A percentile compares a stretch with the other conserved stretches of the same genome.
Conservation (phyloP, 345 rosid species). For the Geranium brycei region DNA sequence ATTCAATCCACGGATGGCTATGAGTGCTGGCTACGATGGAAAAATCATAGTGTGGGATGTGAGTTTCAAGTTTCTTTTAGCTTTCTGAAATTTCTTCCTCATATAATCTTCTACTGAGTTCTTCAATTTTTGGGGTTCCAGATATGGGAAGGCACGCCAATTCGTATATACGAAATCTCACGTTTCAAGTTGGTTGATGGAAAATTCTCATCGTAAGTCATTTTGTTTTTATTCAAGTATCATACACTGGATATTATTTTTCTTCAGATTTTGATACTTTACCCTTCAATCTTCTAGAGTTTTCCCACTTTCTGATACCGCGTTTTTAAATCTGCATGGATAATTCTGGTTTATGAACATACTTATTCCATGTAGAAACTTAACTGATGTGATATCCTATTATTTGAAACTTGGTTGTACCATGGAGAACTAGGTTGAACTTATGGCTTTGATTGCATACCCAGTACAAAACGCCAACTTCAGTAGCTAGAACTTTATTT, state of each 20-base stretch:
- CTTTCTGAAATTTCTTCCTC: conserved; percentile 7
- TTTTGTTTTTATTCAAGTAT: not conserved
- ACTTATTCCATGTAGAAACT: not conserved
- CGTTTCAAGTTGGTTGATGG: conserved; percentile 98
- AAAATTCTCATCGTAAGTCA: conserved; percentile 93
- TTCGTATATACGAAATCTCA: conserved; percentile 75
- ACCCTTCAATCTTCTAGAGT: not conserved
- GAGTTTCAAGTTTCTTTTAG: conserved; percentile 33
- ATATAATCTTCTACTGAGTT: conserved; percentile 11
- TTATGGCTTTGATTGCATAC: not conserved
- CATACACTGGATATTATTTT: not conserved
- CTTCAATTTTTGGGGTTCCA: conserved; percentile 20
- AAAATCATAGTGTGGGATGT: conserved; percentile 97
- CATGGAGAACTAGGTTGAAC: not conserved
- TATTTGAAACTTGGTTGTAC: not conserved
- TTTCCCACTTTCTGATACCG: not conserved
- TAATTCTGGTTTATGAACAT: not conserved
- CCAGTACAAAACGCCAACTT: not conserved
- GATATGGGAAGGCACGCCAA: conserved; percentile 99
- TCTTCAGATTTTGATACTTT: not conserved
- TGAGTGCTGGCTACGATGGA: conserved; percentile 99
- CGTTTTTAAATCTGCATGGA: not conserved
- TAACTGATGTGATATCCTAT: not conserved
- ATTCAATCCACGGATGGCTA: conserved; percentile 93
- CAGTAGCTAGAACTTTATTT: not conserved